phyloP scores from a whole-genome alignment of 2,329 filamentous ascomycete genomes.

The Alternaria burnsii region DNA sequence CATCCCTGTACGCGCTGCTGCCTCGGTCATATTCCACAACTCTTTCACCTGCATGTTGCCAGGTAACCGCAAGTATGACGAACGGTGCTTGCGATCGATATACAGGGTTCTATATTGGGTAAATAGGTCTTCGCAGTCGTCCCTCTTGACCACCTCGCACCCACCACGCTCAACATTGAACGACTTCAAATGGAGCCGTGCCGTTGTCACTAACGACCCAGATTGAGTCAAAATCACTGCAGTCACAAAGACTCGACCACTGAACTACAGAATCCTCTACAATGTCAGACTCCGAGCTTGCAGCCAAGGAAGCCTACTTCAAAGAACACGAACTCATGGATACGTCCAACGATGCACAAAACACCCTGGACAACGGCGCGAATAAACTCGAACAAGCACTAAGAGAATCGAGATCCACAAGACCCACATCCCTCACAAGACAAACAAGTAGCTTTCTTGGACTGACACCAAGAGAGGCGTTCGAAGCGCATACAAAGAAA shows the following conservation, averaged over 20 bases:
- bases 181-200: not conserved
- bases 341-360: conserved; percentile 39
- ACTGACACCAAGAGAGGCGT: conserved; percentile 43
- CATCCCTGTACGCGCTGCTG: conserved; percentile 24
- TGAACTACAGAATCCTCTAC: not conserved
- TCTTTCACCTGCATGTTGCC: conserved; percentile 12
- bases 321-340: conserved; percentile 41
- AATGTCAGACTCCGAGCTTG: conserved; percentile 37
- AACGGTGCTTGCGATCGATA: conserved; percentile 1
- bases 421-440: conserved; percentile 22
- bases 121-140: not conserved
- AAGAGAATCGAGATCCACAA: conserved; percentile 31
- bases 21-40: conserved; percentile 17
- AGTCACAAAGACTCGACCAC: not conserved
- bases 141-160: not conserved
- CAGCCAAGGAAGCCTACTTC: conserved; percentile 42
- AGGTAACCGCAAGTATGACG: not conserved
- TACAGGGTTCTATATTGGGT: conserved; percentile 6
- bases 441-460: conserved; percentile 42
- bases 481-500: conserved; percentile 31
- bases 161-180: conserved; percentile 2
- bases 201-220: not conserved
- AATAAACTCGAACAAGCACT: conserved; percentile 31
- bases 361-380: conserved; percentile 22
- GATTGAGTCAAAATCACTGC: not conserved